These are phyloP conservation scores for Aureobasidium sp. DNA, from an alignment of 2,329 filamentous ascomycete species.

Conservation along the genomic window DNA sequence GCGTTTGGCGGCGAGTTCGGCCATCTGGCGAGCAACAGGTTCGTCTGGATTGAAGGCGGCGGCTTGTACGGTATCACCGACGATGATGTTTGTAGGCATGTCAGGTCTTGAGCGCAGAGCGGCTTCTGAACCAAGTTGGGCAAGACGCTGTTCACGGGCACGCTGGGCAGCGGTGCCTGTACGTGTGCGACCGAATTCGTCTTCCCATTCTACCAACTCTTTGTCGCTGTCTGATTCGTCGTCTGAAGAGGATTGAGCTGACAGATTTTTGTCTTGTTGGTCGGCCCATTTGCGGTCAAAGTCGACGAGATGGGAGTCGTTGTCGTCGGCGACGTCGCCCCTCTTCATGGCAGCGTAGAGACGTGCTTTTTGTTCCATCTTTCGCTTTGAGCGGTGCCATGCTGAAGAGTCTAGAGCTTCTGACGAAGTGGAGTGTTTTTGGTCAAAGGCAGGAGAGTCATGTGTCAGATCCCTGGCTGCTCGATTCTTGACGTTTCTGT, in stretches of 20 bases:
- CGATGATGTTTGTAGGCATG: slow-evolving; percentile 66
- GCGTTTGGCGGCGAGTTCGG: slow-evolving; percentile 65
- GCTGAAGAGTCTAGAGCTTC: slow-evolving; percentile 52
- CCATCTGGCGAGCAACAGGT: slow-evolving; percentile 61
- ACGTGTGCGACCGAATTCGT: slow-evolving; percentile 85
- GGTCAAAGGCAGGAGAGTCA: slow-evolving; percentile 51
- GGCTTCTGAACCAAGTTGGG: slow-evolving; percentile 47
- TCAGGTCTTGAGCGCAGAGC: slow-evolving; percentile 53
- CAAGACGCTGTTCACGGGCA: slow-evolving; percentile 54
- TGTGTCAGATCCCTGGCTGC: slow-evolving; percentile 52
- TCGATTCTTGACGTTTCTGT: slow-evolving; percentile 55
- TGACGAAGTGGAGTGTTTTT: slow-evolving; percentile 58
- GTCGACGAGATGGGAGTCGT: slow-evolving; percentile 67
- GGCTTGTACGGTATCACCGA: slow-evolving; percentile 77
- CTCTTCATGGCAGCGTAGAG: slow-evolving; percentile 85
- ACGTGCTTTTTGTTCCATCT: slow-evolving; percentile 84
- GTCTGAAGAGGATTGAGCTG: slow-evolving; percentile 31
- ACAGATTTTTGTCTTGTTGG: slow-evolving; percentile 36
- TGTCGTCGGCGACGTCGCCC: slow-evolving; percentile 63
- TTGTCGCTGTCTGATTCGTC: slow-evolving; percentile 38
- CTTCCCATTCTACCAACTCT: slow-evolving; percentile 76
- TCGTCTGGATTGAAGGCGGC: slow-evolving; percentile 75
- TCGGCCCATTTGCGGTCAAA: slow-evolving; percentile 84
- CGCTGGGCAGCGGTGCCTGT: slow-evolving; percentile 64
- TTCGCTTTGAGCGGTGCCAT: slow-evolving; percentile 62